A percentile compares a stretch with the other conserved stretches of the same genome.
Evolutionary conservation across 192 early-diverging fungal species (phyloP).

Genomic region (Coemansia sp.): DNA sequence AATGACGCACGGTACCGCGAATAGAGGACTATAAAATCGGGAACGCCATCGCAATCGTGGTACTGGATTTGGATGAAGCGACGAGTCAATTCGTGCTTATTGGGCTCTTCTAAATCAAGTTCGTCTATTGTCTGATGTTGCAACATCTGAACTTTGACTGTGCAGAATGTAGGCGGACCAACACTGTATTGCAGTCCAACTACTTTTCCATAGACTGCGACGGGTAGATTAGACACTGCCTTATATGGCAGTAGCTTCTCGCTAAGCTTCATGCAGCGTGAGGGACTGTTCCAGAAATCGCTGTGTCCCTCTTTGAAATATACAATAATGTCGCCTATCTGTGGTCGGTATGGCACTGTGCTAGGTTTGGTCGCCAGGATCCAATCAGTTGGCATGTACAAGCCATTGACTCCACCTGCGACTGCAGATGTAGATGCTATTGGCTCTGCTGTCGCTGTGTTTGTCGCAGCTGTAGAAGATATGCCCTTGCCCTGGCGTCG

Average conservation of each 20-base stretch:
- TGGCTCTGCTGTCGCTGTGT: conserved; percentile 2
- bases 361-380: conserved; percentile 42
- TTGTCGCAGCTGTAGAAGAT: neutral
- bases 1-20: conserved; percentile 61
- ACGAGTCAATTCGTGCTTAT: conserved; percentile 23
- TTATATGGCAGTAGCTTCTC: conserved; percentile 52
- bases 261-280: conserved; percentile 41
- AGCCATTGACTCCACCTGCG: neutral
- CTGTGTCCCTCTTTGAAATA: conserved; percentile 60
- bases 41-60: conserved; percentile 67
- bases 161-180: conserved; percentile 70
- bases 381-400: conserved; percentile 56
- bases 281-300: conserved; percentile 57
- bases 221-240: conserved; percentile 39
- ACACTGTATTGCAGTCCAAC: conserved; percentile 59
- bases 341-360: conserved; percentile 61
- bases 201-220: conserved; percentile 61
- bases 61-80: conserved; percentile 60
- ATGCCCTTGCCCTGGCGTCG: conserved; percentile 13
- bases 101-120: conserved; percentile 40
- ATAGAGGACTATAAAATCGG: conserved; percentile 70
- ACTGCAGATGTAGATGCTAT: neutral
- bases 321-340: conserved; percentile 60
- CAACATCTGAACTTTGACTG: conserved; percentile 52
- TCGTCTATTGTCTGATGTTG: conserved; percentile 49